Evolutionary conservation across 345 rosid genomes (phyloP).

Genomic region (Angophora floribunda): DNA sequence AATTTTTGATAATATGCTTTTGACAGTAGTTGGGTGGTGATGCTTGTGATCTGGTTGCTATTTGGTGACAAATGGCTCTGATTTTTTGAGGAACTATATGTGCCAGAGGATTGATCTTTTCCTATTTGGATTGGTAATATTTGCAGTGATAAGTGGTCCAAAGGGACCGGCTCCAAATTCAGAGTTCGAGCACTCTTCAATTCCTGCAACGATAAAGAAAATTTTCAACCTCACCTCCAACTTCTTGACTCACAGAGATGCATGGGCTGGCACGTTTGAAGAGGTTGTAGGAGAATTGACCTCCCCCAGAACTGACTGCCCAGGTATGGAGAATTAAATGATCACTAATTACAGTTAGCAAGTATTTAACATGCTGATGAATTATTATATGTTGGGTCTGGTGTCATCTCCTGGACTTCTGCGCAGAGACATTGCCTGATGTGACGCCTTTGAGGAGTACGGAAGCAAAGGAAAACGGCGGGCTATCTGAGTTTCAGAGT

Average conservation of each 20-base stretch:
- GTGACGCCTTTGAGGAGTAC: conserved; percentile 51
- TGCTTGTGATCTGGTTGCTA: background rate
- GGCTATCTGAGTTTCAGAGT: conserved; percentile 63
- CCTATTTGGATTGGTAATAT: background rate
- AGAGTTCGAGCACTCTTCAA: conserved; percentile 64
- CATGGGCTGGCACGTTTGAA: conserved; percentile 96
- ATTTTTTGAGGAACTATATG: background rate
- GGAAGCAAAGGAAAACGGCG: conserved; percentile 52
- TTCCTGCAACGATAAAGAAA: conserved; percentile 86
- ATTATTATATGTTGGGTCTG: background rate
- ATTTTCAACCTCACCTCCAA: conserved; percentile 75
- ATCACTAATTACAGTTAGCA: background rate
- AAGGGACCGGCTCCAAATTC: conserved; percentile 65
- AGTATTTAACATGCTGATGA: background rate
- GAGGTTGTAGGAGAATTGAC: conserved; percentile 47
- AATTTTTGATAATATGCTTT: background rate
- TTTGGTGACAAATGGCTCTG: background rate
- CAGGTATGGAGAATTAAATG: conserved; percentile 14
- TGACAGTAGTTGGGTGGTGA: background rate
- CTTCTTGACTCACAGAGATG: conserved; percentile 90
- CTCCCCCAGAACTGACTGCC: conserved; percentile 85
- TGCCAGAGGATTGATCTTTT: background rate
- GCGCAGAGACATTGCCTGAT: conserved; percentile 59
- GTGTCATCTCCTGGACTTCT: background rate
- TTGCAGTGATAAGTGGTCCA: conserved; percentile 53